phyloP scores from a whole-genome alignment of 2,329 filamentous ascomycete genomes.

The Trichophyton verrucosum region DNA sequence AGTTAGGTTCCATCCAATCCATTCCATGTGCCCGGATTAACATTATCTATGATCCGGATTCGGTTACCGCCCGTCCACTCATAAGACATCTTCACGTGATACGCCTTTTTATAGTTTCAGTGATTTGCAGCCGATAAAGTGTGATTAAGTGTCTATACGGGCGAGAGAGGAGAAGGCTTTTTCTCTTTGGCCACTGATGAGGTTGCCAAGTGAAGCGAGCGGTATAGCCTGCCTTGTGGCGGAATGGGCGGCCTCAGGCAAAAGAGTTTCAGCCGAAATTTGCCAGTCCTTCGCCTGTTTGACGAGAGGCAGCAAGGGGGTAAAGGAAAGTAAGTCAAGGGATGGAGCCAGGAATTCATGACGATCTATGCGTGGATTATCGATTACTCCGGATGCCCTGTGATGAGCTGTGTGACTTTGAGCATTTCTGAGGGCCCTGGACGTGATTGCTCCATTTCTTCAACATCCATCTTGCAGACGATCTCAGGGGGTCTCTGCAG shows the following conservation, averaged over 20 bases:
- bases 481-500: conserved; percentile 1
- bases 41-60: not conserved
- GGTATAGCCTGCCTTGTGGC: not conserved
- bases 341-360: not conserved
- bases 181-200: not conserved
- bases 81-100: not conserved
- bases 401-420: not conserved
- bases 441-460: not conserved
- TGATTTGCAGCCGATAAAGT: not conserved
- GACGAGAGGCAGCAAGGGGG: not conserved
- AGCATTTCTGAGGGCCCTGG: not conserved
- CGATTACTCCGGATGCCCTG: not conserved
- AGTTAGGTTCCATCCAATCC: too few species aligned
- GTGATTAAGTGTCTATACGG: not conserved
- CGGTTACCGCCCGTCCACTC: not conserved
- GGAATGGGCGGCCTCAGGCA: not conserved
- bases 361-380: not conserved
- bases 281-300: not conserved
- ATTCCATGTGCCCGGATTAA: too few species aligned
- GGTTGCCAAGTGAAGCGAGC: not conserved
- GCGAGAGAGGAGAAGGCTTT: not conserved
- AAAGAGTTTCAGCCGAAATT: not conserved
- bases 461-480: not conserved
- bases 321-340: not conserved
- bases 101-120: not conserved